These are phyloP conservation scores for Conticribra weissflogii DNA, from an alignment of 108 stramenopile species.

Conservation along the genomic window DNA sequence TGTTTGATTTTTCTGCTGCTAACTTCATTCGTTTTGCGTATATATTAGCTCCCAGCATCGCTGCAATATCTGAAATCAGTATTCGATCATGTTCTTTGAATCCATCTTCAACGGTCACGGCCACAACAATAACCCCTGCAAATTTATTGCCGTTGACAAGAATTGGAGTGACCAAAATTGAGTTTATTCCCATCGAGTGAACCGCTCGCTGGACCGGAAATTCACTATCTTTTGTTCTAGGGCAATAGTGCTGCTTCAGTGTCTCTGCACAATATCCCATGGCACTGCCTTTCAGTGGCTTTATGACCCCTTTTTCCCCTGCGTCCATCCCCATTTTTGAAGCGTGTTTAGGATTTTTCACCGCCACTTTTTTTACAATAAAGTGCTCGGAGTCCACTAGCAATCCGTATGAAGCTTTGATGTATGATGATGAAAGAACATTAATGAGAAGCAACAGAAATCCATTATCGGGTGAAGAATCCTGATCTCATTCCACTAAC, in stretches of 20 bases:
- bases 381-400: background rate
- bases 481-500: no score
- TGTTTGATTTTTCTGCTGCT: constrained; percentile 28
- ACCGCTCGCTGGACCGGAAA: constrained; percentile 9
- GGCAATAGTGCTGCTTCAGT: constrained; percentile 26
- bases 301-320: background rate
- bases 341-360: background rate
- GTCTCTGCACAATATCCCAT: constrained; percentile 16
- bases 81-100: constrained; percentile 30
- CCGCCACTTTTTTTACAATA: background rate
- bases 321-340: background rate
- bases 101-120: constrained; percentile 26
- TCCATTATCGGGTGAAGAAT: no score
- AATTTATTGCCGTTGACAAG: constrained; percentile 32
- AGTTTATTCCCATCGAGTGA: constrained; percentile 15
- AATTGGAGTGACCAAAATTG: constrained; percentile 25
- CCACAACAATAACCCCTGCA: constrained; percentile 13
- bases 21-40: background rate
- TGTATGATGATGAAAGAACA: no score
- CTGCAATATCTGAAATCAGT: constrained; percentile 34
- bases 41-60: constrained; percentile 19
- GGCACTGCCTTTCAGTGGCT: constrained; percentile 19
- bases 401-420: no score
- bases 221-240: constrained; percentile 20
- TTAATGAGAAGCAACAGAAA: no score